phyloP scores from a whole-genome alignment of 352 stramenopile species.

The Plasmopara viticola region DNA sequence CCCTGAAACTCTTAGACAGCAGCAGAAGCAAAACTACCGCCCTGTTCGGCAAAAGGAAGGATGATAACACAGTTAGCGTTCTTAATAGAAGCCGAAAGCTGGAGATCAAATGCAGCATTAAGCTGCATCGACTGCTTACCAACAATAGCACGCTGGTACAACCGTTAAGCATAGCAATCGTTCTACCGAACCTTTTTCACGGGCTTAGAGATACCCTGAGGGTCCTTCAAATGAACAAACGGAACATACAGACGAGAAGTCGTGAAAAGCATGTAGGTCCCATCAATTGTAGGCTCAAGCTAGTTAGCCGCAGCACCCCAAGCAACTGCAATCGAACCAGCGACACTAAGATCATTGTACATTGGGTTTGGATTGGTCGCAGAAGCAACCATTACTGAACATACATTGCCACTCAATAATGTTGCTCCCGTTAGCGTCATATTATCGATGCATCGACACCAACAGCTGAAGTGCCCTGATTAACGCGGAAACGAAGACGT shows the following conservation, averaged over 20 bases:
- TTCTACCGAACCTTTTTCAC: neutral
- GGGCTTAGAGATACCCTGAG: neutral
- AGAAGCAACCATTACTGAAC: neutral
- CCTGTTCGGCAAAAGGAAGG: neutral
- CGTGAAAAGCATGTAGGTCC: neutral
- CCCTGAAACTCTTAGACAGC: neutral
- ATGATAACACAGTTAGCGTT: neutral
- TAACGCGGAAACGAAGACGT: neutral
- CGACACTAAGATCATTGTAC: neutral
- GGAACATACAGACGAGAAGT: neutral
- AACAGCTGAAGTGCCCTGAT: neutral
- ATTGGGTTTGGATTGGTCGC: neutral
- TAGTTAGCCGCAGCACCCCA: neutral
- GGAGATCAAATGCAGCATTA: neutral
- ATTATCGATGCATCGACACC: neutral
- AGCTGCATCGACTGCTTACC: neutral
- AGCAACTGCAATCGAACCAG: neutral
- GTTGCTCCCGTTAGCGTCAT: neutral
- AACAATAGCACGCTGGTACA: neutral
- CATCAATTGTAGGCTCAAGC: neutral
- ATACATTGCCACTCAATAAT: neutral
- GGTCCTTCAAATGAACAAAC: neutral
- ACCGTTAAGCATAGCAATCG: neutral
- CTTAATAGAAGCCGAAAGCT: neutral
- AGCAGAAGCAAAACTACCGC: neutral